Conservation (phyloP, 1,284 basidiomycete genomes). For the Neonothopanus nambi region DNA sequence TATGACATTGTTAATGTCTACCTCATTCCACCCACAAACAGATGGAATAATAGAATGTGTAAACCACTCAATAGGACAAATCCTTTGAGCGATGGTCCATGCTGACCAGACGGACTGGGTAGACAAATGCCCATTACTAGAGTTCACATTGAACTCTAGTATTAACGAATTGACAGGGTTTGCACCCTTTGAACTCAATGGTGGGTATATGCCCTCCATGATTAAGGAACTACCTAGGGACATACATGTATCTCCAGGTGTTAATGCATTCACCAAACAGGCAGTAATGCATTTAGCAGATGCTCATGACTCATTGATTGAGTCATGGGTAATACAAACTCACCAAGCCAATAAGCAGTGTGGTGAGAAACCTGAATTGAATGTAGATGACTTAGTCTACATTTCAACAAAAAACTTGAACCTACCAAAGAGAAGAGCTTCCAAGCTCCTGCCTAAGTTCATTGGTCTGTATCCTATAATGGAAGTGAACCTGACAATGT, state of each 20-base stretch:
- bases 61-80: slow-evolving; percentile 30
- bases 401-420: slow-evolving; percentile 27
- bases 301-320: slow-evolving; percentile 32
- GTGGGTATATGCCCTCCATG: slow-evolving; percentile 18
- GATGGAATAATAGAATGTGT: slow-evolving; percentile 35
- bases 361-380: slow-evolving; percentile 2
- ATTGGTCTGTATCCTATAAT: slow-evolving; percentile 32
- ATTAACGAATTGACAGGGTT: slow-evolving; percentile 21
- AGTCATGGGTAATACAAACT: slow-evolving; percentile 25
- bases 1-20: slow-evolving; percentile 39
- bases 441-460: slow-evolving; percentile 30
- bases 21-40: slow-evolving; percentile 44
- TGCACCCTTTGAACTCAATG: slow-evolving; percentile 30
- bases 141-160: slow-evolving; percentile 27
- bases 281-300: no score
- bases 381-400: slow-evolving; percentile 22
- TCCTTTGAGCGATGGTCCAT: slow-evolving; percentile 23
- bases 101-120: slow-evolving; percentile 29
- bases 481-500: slow-evolving; percentile 19
- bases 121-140: slow-evolving; percentile 18
- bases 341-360: slow-evolving; percentile 25
- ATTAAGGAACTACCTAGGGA: no score
- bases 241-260: no score
- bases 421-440: slow-evolving; percentile 27
- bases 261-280: no score